Evolutionary conservation across 139 green algal species (phyloP).

Genomic region (Tetraselmis chui): DNA sequence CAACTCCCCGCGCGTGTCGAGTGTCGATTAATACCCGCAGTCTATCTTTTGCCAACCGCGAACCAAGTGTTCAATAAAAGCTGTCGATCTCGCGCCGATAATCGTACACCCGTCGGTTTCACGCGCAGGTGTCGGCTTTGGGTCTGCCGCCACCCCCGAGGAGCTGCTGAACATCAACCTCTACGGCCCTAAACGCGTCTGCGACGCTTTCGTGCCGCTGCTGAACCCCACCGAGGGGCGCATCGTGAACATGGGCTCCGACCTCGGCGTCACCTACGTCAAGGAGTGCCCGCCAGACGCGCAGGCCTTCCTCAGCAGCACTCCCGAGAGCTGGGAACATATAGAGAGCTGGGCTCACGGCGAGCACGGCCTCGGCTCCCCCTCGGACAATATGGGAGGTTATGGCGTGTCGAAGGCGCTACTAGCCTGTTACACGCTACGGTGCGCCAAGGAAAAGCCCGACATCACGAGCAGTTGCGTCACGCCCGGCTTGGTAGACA

Average conservation of each 20-base stretch:
- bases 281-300: neutral
- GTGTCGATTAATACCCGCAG: too few species aligned
- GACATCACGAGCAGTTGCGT: neutral
- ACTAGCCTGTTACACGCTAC: neutral
- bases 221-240: neutral
- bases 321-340: neutral
- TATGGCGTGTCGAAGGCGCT: neutral
- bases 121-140: neutral
- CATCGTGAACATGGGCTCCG: slow-evolving; percentile 1
- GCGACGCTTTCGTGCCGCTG: neutral
- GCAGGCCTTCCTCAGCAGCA: neutral
- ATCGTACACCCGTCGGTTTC: neutral
- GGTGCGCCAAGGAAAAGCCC: neutral
- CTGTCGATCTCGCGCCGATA: too few species aligned
- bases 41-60: too few species aligned
- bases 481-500: neutral
- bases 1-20: too few species aligned
- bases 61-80: too few species aligned
- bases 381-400: neutral
- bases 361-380: neutral
- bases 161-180: neutral
- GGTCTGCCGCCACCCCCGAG: neutral
- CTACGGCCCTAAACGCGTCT: neutral
- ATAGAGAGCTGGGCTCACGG: neutral
- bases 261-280: neutral